These are phyloP conservation scores for Epichloe glyceriae DNA, from an alignment of 2,329 filamentous ascomycete genomes.

Conservation along the genomic window DNA sequence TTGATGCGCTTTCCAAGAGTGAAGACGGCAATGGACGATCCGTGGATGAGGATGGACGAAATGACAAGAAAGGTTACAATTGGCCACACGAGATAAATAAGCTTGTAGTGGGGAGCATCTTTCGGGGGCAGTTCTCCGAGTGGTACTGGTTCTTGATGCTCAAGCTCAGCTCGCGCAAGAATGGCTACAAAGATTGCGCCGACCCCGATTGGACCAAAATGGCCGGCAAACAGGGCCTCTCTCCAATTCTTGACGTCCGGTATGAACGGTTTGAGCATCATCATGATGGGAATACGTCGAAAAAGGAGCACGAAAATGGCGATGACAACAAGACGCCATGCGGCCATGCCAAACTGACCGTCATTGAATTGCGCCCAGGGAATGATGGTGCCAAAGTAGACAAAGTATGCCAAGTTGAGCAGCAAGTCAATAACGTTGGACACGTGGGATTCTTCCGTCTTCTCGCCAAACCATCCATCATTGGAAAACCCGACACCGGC, in stretches of 20 bases:
- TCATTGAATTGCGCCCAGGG: constrained; percentile 89
- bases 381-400: constrained; percentile 94
- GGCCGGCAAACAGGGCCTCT: constrained; percentile 89
- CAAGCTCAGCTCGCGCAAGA: constrained; percentile 80
- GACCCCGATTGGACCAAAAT: constrained; percentile 95
- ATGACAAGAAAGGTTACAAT: constrained; percentile 92
- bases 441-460: constrained; percentile 96
- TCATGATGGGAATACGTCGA: constrained; percentile 89
- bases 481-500: constrained; percentile 98
- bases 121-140: constrained; percentile 46
- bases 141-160: constrained; percentile 64
- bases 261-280: constrained; percentile 80
- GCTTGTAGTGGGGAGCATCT: constrained; percentile 44
- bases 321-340: constrained; percentile 88
- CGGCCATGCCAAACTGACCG: constrained; percentile 56
- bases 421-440: constrained; percentile 98
- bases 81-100: constrained; percentile 87
- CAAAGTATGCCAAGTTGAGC: constrained; percentile 95
- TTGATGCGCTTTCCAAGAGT: constrained; percentile 97
- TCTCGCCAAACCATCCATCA: constrained; percentile 96
- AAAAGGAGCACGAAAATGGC: constrained; percentile 91
- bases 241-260: constrained; percentile 97
- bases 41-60: constrained; percentile 86
- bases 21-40: constrained; percentile 96
- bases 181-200: constrained; percentile 94